Evolutionary conservation across 2,329 filamentous ascomycete genomes (phyloP), one percentile per base, ranked within the genome.

Genomic region (Alternaria postmessia): DNA sequence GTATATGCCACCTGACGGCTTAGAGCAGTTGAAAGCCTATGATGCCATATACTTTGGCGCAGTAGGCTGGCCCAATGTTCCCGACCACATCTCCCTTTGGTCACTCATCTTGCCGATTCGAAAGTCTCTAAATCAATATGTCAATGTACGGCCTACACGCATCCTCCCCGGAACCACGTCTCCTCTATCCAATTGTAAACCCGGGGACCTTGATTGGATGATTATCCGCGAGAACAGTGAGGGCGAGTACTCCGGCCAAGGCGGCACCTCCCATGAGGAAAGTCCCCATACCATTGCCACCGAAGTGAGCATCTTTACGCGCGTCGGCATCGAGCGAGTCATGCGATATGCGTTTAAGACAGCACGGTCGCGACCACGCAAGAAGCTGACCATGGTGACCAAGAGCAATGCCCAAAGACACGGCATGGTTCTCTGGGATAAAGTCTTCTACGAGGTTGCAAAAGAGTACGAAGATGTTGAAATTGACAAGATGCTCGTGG

Each of bases 1-100:
- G 76, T 87, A 87, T 70, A 82, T 86, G 72, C 82, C 84, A 0
- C 78, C 80, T 3, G 84, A 85, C 64, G 82, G 81, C 8, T 78
- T 85, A 51, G 79, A 83, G 24, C 81, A 82, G 26, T 70, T 87
- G 48, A 81, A 81, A 54, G 82, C 82, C 65, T 83, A 86, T 65
- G 83, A 87, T 69, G 84, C 85, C 3, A 82, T 87, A 28, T 81
- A 88, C 56, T 88, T 89, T 63, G 86, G 87, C 11, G 85, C 86
- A 3, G 86, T 88, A 2, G 86, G 86, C 16, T 85, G 81, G 70
- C 85, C 85, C 53, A 80, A 87, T 51, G 87, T 91, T 0, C 88
- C 89, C 1, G 89, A 91, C 64, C 86, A 91, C 63, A 85, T 90
- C 59, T 87, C 86, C 0, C 84, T 91, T 1, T 91, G 89, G 89